Evolutionary conservation across 2,329 filamentous ascomycete species (phyloP), one percentile per base, ranked within the genome.

Genomic region (Xylariaceae sp.): DNA sequence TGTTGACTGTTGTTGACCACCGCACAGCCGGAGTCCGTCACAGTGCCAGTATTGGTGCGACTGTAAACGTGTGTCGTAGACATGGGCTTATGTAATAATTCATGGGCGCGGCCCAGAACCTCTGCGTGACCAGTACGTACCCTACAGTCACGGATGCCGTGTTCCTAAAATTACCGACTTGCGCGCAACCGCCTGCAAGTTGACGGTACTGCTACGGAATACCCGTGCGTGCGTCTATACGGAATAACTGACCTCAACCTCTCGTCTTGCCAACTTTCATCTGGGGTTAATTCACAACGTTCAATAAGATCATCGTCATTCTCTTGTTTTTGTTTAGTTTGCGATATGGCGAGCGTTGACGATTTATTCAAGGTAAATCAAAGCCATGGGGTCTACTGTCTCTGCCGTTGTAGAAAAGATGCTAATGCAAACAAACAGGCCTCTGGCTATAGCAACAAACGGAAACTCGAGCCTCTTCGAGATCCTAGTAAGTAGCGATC

Each of bases 391-490:
- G 4, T 4, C 49, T 15, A 37, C 18, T 50, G 47, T 55, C 48
- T 37, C 57, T 42, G 4, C 11, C 54, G 51, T 4, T 35, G 42
- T 3, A 11, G 9, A 4, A 17, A 1, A 45, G 17, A 49, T 45
- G 15, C 61, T 61, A 52, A 59, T 63, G 63, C 60, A 50, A 55
- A 51, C 30, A 74, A 57, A 51, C 30, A 74, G 57, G 57, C 60
- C 23, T 60, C 65, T 76, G 78, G 80, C 60, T 70, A 77, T 35
- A 72, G 78, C 57, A 81, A 78, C 75, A 88, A 88, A 72, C 81
- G 85, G 67, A 88, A 87, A 73, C 75, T 86, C 56, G 84, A 87
- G 61, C 77, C 82, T 15, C 73, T 84, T 62, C 78, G 78, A 68
- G 83, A 88, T 72, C 84, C 85, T 62, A 85, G 85, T 88, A 71